Evolutionary conservation across 2,329 filamentous ascomycete genomes (phyloP).

Genomic region (Cytospora mali): DNA sequence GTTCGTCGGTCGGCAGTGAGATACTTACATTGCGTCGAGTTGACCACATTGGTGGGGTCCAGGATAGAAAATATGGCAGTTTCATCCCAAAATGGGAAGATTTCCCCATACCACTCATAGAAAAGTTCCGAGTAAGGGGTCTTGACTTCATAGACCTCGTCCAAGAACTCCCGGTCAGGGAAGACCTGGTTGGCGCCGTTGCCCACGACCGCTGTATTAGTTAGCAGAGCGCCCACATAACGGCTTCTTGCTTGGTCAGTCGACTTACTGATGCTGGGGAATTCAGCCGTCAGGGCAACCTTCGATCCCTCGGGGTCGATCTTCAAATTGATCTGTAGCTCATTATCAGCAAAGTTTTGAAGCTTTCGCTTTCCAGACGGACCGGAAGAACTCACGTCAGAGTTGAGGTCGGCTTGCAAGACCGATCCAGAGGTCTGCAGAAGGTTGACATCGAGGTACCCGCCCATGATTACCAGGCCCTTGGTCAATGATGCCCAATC

Average conservation of each 20-base stretch:
- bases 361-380: constrained; percentile 31
- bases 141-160: constrained; percentile 29
- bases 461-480: constrained; percentile 53
- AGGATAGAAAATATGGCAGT: constrained; percentile 31
- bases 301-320: constrained; percentile 54
- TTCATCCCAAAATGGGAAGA: constrained; percentile 34
- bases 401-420: constrained; percentile 34
- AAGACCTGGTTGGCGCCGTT: constrained; percentile 49
- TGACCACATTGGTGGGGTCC: constrained; percentile 29
- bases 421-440: constrained; percentile 34
- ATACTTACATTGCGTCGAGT: constrained; percentile 31
- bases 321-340: constrained; percentile 50
- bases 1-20: background rate
- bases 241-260: background rate
- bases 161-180: constrained; percentile 39
- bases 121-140: constrained; percentile 30
- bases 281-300: constrained; percentile 50
- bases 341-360: background rate
- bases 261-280: constrained; percentile 43
- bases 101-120: constrained; percentile 22
- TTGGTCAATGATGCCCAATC: constrained; percentile 49
- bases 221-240: background rate
- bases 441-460: constrained; percentile 49
- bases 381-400: constrained; percentile 32
- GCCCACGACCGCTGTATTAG: constrained; percentile 40